phyloP scores from a whole-genome alignment of 164 flowering plant species.

The Brasenia schreberi region DNA sequence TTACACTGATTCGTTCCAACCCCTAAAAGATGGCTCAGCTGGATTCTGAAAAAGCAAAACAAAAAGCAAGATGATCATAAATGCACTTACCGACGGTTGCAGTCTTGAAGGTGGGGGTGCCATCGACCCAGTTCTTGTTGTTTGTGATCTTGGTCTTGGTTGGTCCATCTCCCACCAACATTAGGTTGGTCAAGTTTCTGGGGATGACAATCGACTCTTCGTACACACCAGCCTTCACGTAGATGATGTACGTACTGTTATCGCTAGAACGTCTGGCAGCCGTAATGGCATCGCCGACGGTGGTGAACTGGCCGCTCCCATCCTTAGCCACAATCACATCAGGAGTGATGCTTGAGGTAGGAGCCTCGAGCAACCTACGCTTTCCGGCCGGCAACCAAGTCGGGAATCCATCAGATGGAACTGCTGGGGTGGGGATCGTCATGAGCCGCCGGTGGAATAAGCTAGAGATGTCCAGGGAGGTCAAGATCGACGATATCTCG shows the following conservation, averaged over 20 bases:
- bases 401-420: constrained; percentile 3
- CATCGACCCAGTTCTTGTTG: constrained; percentile 49
- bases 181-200: constrained; percentile 51
- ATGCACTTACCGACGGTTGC: constrained; percentile 47
- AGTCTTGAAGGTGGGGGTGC: constrained; percentile 43
- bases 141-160: constrained; percentile 54
- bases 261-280: constrained; percentile 32
- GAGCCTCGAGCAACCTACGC: constrained; percentile 1
- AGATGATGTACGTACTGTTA: constrained; percentile 48
- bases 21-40: background rate
- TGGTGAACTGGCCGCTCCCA: constrained; percentile 57
- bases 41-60: too few relatives aligned
- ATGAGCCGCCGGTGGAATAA: background rate
- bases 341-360: constrained; percentile 17
- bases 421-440: too few relatives aligned
- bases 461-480: background rate
- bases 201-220: constrained; percentile 41
- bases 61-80: background rate
- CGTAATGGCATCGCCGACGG: constrained; percentile 43
- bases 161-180: constrained; percentile 77
- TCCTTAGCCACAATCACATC: constrained; percentile 72
- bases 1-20: too few relatives aligned
- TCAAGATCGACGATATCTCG: background rate
- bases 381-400: constrained; percentile 3
- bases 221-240: constrained; percentile 52